These are phyloP conservation scores for Emergomyces orientalis DNA, from an alignment of 2,329 filamentous ascomycete species.

Conservation along the genomic window DNA sequence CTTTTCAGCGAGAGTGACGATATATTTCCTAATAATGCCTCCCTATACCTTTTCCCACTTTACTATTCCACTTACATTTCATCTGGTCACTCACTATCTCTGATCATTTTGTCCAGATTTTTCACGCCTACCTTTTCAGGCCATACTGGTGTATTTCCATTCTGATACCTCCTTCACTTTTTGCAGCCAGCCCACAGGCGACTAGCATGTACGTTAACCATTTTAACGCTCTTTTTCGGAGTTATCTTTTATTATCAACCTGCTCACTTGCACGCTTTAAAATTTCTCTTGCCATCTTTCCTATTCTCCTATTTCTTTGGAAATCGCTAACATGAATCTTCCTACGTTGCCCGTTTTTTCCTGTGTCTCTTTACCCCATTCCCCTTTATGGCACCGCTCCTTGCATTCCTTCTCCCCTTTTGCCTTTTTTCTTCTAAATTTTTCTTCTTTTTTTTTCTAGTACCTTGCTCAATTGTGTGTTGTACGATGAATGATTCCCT, in stretches of 20 bases:
- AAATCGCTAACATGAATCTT: background rate
- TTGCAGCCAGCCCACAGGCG: background rate
- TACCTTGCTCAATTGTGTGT: background rate
- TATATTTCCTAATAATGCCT: background rate
- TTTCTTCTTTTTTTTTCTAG: too few relatives aligned
- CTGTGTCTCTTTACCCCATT: background rate
- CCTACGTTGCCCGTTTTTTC: background rate
- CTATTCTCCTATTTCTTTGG: background rate
- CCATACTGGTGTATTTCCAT: slow-evolving; percentile 6
- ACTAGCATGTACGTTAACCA: background rate
- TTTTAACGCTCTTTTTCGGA: background rate
- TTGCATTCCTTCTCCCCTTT: background rate
- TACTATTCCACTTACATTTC: background rate
- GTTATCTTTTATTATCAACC: background rate
- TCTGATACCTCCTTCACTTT: background rate
- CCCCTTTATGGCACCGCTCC: background rate
- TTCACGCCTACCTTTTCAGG: slow-evolving; percentile 2
- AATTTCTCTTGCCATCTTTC: background rate
- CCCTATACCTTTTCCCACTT: background rate
- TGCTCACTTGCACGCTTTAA: background rate
- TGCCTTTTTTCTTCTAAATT: background rate
- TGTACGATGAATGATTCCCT: background rate
- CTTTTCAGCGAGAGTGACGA: background rate
- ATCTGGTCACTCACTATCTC: background rate
- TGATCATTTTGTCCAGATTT: background rate